A percentile compares a stretch with the other conserved stretches of the same genome.
Conservation (phyloP, 2,329 filamentous ascomycete species). For the Simplicillium sp. region DNA sequence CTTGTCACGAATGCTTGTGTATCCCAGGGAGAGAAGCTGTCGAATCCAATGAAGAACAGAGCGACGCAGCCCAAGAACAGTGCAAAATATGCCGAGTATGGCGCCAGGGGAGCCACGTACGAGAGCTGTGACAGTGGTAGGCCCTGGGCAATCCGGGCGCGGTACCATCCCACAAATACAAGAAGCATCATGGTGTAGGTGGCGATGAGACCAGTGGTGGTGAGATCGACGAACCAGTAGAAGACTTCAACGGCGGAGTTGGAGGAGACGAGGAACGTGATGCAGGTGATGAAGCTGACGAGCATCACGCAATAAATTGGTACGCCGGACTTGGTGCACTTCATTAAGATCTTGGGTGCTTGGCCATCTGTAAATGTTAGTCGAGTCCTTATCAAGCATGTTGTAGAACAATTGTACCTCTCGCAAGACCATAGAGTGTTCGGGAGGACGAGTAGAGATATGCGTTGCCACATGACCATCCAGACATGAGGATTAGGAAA, state of each 20-base stretch:
- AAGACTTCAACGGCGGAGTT: slow-evolving; percentile 36
- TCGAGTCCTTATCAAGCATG: neutral
- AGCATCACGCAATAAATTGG: slow-evolving; percentile 43
- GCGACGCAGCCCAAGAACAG: slow-evolving; percentile 35
- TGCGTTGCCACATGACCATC: slow-evolving; percentile 33
- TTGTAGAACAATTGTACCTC: slow-evolving; percentile 8
- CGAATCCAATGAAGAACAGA: slow-evolving; percentile 47
- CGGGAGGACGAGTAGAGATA: slow-evolving; percentile 37
- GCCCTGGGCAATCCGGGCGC: slow-evolving; percentile 38
- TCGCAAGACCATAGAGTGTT: slow-evolving; percentile 37
- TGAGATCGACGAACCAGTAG: slow-evolving; percentile 44
- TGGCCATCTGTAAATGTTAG: slow-evolving; percentile 24
- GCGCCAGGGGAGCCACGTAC: slow-evolving; percentile 39
- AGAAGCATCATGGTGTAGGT: slow-evolving; percentile 38
- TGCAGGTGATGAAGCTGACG: slow-evolving; percentile 35
- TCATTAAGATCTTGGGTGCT: slow-evolving; percentile 35
- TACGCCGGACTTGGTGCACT: slow-evolving; percentile 49
- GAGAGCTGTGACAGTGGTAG: slow-evolving; percentile 35
- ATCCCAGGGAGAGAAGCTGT: slow-evolving; percentile 41
- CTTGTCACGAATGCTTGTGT: slow-evolving; percentile 39
- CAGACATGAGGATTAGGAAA: slow-evolving; percentile 50
- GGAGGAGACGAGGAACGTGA: slow-evolving; percentile 40
- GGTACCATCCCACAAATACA: slow-evolving; percentile 33
- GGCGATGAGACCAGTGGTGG: slow-evolving; percentile 46
- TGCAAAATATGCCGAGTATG: slow-evolving; percentile 40